Conservation (phyloP, 129 eudicot species). For the Rutidosis leptorrhynchoides region DNA sequence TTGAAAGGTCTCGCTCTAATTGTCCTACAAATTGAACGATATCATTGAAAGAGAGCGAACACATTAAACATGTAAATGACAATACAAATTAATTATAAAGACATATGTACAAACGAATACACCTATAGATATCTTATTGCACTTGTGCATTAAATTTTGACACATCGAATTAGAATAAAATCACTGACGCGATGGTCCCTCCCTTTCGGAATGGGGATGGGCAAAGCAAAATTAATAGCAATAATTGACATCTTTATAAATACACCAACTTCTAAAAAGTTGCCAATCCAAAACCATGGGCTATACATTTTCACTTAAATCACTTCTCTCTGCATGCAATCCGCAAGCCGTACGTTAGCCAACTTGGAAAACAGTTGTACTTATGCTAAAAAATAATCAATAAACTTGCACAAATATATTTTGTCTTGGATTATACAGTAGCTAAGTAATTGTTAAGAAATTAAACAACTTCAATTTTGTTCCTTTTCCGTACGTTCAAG, state of each 20-base stretch:
- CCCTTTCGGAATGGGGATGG: slow-evolving; percentile 12
- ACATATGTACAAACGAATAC: too few species aligned
- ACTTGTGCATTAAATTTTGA: too few species aligned
- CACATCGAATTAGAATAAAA: slow-evolving; percentile 14
- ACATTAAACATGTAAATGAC: too few species aligned
- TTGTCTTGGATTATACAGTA: not conserved
- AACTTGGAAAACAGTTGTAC: not conserved
- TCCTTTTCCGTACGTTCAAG: too few species aligned
- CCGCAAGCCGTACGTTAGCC: not conserved
- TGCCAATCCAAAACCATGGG: not conserved
- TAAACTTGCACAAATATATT: too few species aligned
- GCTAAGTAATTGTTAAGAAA: not conserved
- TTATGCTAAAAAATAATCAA: too few species aligned
- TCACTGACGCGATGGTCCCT: slow-evolving; percentile 18
- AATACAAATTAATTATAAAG: too few species aligned
- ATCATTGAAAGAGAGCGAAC: too few species aligned
- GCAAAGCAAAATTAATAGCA: slow-evolving; percentile 7
- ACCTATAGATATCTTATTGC: too few species aligned
- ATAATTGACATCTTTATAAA: slow-evolving; percentile 12
- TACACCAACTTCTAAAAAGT: not conserved
- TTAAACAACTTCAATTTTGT: too few species aligned
- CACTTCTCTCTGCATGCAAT: not conserved
- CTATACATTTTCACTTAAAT: not conserved
- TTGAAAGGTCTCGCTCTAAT: too few species aligned
- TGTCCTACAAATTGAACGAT: too few species aligned